Base-by-base conservation (phyloP, 495 filamentous ascomycete species). In the Xylaria intraflava region DNA sequence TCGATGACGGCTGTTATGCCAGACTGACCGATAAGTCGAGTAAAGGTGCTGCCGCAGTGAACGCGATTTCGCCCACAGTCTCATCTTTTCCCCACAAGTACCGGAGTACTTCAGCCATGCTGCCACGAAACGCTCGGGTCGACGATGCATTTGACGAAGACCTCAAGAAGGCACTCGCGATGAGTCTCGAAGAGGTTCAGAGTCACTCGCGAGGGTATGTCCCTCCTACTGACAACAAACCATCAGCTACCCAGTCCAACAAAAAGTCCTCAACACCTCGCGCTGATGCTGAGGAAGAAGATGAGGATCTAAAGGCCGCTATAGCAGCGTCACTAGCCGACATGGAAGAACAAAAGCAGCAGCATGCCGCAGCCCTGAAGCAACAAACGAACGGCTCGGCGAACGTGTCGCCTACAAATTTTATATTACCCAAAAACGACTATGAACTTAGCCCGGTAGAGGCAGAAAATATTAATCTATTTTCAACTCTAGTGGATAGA, bases 301-400 rank as follows among this genome's bases (percentile, higher is more conserved):
- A 98, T 66, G 84, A 90, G 14, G 91, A 98, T 64, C 72, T 98
- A 33, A 94, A 94, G 64, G 91, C 93, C 33, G 93, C 93, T 11
- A 97, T 98, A 65, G 92, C 90, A 30, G 93, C 94, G 22, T 96
- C 92, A n/a, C 68, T 98, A 41, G 85, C 86, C 41, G 93, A 98
- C 65, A 96, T 97, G 92, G 93, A 98, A 71, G 85, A 95, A 65
- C 94, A 98, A 60, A 97, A 97, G 70, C 88, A 93, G 68, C 84
- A 82, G 55, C 86, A 96, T 70, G 84, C 89, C 8, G 84, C 85
- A 23, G 80, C 81, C 20, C 71, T 96, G 61, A 93, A 93, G 59
- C 84, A 87, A 56, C 84, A 87, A 53, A 72, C 83, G 3, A 71
- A 75, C 9, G 73, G 57, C n/a, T 53, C 66, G 5, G 71, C 67